Evolutionary conservation across 352 stramenopile species (phyloP), one percentile per base, ranked within the genome.

Genomic region (Phytophthora colocasiae): DNA sequence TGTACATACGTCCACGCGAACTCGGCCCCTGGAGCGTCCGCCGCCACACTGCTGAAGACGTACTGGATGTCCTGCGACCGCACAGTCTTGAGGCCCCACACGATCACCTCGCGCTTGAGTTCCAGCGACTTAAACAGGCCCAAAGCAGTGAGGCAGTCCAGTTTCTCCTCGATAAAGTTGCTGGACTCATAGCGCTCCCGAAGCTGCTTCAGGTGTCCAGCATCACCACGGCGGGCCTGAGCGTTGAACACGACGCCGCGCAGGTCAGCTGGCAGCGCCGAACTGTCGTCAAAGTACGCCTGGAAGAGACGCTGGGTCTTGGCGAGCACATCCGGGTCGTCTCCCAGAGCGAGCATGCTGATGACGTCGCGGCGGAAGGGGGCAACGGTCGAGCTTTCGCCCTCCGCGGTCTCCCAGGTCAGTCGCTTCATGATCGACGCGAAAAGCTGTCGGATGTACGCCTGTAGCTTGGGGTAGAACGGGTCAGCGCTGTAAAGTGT

Each of bases 1-100:
- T 91, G 73, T 40, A 96, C 68, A 60, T 94, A 96, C 52, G 83
- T 36, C 89, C 87, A 96, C 24, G 81, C 76, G 22, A 84, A 73
- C 22, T 64, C 54, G 1, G 83, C 80, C 31, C 80, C 89, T 22
- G 62, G 63, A 26, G 71, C 68, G 51, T 94, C 85, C 17, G 72
- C 65, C 1, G 84, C 81, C n/a, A 97, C 84, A 45, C 85, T 90
- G 38, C 59, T 72, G 47, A 96, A 95, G 2, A 89, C 58, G 61
- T 87, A 90, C 58, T 92, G 79, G 46, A 91, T 95, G 63, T 97
- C 87, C 71, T 96, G 87, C 36, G 78, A 87, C 19, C 86, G 83
- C n/a, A 97, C 87, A 53, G 45, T 77, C 62, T 79, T 77, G 22
- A 91, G 63, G 7, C 79, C 71, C 80, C 85, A 97, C 40, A 83